These are phyloP conservation scores for Cladophialophora carrionii DNA, from an alignment of 2,329 filamentous ascomycete genomes.

Conservation along the genomic window DNA sequence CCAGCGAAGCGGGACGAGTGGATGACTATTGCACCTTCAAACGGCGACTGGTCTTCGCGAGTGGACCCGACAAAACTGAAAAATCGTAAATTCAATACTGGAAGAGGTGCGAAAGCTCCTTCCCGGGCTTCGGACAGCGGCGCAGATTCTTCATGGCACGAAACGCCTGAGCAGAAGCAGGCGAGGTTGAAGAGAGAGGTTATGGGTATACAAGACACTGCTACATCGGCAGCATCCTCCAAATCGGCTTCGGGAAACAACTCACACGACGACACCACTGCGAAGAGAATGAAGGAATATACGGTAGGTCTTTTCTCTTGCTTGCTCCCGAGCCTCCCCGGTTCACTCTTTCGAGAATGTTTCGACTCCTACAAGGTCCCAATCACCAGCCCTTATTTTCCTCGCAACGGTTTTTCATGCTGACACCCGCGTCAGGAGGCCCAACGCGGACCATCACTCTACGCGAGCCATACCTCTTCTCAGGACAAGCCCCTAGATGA, in stretches of 20 bases:
- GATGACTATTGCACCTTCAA: constrained; percentile 73
- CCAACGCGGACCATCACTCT: constrained; percentile 61
- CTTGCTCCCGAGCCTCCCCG: background rate
- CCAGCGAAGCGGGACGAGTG: constrained; percentile 73
- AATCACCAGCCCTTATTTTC: background rate
- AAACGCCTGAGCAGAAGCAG: constrained; percentile 86
- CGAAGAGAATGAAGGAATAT: constrained; percentile 60
- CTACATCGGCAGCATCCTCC: constrained; percentile 21
- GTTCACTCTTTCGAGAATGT: background rate
- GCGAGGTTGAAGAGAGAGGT: constrained; percentile 79
- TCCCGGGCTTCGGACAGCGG: constrained; percentile 45
- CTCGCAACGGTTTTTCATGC: background rate
- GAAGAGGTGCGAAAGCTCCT: constrained; percentile 59
- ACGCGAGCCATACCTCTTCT: constrained; percentile 60
- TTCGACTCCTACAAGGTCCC: background rate
- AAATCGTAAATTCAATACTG: constrained; percentile 79
- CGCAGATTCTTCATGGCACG: constrained; percentile 76
- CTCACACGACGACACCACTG: constrained; percentile 46
- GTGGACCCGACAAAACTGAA: constrained; percentile 83
- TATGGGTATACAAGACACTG: constrained; percentile 64
- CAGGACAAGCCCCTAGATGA: constrained; percentile 70
- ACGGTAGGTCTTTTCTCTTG: constrained; percentile 51
- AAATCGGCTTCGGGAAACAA: constrained; percentile 30
- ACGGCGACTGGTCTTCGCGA: constrained; percentile 59
- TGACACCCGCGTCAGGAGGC: constrained; percentile 48